A percentile compares a stretch with the other conserved stretches of the same genome.
phyloP scores from a whole-genome alignment of 768 basidiomycete genomes.

The Pulveroboletus sp. region DNA sequence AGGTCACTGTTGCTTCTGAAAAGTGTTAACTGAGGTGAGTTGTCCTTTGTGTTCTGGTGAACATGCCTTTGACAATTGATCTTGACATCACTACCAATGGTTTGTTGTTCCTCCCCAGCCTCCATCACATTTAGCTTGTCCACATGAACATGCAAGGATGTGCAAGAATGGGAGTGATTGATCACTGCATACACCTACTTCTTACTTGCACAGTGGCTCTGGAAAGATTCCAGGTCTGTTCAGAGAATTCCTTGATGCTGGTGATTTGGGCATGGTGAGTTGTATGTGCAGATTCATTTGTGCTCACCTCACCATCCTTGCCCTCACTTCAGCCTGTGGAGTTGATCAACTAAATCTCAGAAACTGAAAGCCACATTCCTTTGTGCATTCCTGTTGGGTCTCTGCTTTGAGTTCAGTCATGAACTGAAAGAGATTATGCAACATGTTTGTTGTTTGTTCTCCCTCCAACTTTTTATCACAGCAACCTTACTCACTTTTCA shows the following conservation, averaged over 20 bases:
- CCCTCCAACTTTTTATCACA: too few species aligned
- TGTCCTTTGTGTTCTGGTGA: too few species aligned
- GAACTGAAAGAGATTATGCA: conserved; percentile 95
- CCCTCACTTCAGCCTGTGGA: conserved; percentile 69
- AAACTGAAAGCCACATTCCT: conserved; percentile 86
- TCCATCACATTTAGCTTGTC: too few species aligned
- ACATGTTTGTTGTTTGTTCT: conserved; percentile 34
- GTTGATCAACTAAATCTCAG: conserved; percentile 86
- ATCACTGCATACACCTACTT: conserved; percentile 81
- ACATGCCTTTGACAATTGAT: too few species aligned
- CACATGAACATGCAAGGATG: too few species aligned
- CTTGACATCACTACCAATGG: too few species aligned
- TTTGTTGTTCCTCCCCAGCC: too few species aligned
- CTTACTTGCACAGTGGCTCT: conserved; percentile 90
- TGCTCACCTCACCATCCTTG: neutral
- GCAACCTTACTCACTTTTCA: neutral
- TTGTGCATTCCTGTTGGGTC: conserved; percentile 85
- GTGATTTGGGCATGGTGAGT: conserved; percentile 86
- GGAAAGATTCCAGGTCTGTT: conserved; percentile 92
- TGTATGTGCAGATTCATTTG: neutral
- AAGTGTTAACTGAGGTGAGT: too few species aligned
- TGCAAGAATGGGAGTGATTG: conserved; percentile 86
- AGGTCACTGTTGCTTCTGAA: too few species aligned
- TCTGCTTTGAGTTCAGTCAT: conserved; percentile 95
- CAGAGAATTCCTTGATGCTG: conserved; percentile 84